A percentile compares a stretch with the other conserved stretches of the same genome.
phyloP scores from a whole-genome alignment of 148 eudicot species.

The Drosera capensis region DNA sequence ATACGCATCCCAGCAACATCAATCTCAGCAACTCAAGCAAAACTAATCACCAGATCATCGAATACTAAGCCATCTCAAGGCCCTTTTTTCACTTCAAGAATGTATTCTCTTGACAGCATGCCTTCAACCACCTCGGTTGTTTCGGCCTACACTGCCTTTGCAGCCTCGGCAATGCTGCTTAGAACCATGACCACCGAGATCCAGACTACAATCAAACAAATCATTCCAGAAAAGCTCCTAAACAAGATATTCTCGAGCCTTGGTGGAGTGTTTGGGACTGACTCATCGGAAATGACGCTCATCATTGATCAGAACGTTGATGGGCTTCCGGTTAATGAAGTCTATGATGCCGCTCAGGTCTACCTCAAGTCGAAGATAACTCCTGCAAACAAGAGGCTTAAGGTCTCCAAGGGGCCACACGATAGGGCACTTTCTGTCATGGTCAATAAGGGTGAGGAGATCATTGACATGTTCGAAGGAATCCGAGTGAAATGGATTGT shows the following conservation, averaged over 20 bases:
- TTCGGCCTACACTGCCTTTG: constrained; percentile 4
- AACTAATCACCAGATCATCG: no score
- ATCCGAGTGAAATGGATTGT: constrained; percentile 4
- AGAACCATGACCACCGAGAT: constrained; percentile 5
- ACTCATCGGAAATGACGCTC: constrained; percentile 1
- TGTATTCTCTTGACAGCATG: neutral
- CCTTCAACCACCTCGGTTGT: constrained; percentile 6
- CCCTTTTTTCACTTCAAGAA: no score
- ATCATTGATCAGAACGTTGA: constrained; percentile 4
- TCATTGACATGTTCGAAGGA: constrained; percentile 7
- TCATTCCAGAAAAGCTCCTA: neutral
- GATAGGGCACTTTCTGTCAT: constrained; percentile 2
- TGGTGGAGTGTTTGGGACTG: neutral
- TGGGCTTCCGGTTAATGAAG: constrained; percentile 4
- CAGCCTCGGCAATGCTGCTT: constrained; percentile 3
- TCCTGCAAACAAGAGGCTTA: constrained; percentile 4
- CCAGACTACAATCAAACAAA: neutral
- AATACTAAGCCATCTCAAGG: no score
- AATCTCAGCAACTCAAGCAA: no score
- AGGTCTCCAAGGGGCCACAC: constrained; percentile 4
- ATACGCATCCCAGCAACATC: no score
- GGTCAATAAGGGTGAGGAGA: constrained; percentile 8
- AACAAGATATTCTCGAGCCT: neutral
- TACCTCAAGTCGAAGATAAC: constrained; percentile 6
- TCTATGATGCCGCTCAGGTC: constrained; percentile 5